phyloP scores from a whole-genome alignment of 257 asterid species.

The Penstemon eatonii region DNA sequence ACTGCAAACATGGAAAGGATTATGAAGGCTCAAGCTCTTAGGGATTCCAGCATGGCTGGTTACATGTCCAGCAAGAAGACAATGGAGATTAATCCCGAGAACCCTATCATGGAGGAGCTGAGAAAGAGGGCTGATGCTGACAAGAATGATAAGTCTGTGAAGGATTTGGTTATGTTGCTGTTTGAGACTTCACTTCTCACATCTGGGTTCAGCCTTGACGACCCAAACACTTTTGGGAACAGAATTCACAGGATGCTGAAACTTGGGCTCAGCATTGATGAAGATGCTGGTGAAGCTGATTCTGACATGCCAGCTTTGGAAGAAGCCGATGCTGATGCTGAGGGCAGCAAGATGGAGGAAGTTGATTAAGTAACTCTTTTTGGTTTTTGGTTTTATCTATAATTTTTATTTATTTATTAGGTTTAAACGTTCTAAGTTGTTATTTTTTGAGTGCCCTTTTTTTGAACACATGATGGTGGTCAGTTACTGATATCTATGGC shows the following conservation, averaged over 20 bases:
- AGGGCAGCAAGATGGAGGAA: constrained; percentile 73
- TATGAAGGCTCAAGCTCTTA: constrained; percentile 44
- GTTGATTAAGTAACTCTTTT: constrained; percentile 41
- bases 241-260: constrained; percentile 65
- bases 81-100: constrained; percentile 64
- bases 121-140: constrained; percentile 64
- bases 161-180: constrained; percentile 56
- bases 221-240: constrained; percentile 59
- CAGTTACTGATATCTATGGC: too few relatives aligned
- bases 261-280: constrained; percentile 62
- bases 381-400: neutral
- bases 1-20: constrained; percentile 32
- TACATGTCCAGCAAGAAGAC: constrained; percentile 67
- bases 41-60: constrained; percentile 62
- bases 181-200: constrained; percentile 62
- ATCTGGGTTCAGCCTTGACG: constrained; percentile 63
- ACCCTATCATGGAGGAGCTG: constrained; percentile 63
- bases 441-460: neutral
- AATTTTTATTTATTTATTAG: neutral
- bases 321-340: constrained; percentile 54
- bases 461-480: neutral
- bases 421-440: neutral
- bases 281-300: constrained; percentile 48
- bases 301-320: constrained; percentile 56
- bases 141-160: constrained; percentile 56